phyloP scores from a whole-genome alignment of 1,284 basidiomycete species.

The Neonothopanus nambi region DNA sequence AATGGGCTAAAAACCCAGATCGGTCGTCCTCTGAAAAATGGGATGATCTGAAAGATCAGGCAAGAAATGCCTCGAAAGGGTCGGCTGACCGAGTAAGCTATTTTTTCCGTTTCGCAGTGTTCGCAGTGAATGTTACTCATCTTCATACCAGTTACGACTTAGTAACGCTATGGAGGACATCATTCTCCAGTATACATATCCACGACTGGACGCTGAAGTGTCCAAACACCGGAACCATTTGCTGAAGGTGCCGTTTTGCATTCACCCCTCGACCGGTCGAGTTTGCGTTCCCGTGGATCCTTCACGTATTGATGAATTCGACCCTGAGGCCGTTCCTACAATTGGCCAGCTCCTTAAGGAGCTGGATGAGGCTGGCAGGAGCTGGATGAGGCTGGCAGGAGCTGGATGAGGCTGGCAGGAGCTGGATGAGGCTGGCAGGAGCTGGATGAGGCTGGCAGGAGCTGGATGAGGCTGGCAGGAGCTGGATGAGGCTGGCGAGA shows the following conservation, averaged over 20 bases:
- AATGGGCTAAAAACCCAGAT: slow-evolving; percentile 64
- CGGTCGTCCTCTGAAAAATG: slow-evolving; percentile 71
- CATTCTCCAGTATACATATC: slow-evolving; percentile 94
- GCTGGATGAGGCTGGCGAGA: slow-evolving; percentile 53
- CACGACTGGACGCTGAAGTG: slow-evolving; percentile 95
- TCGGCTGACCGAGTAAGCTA: slow-evolving; percentile 26
- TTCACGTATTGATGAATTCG: slow-evolving; percentile 75
- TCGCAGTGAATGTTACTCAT: background rate
- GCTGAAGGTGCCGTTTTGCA: slow-evolving; percentile 95
- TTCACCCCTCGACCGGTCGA: slow-evolving; percentile 95
- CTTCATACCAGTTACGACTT: background rate
- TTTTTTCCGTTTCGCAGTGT: background rate
- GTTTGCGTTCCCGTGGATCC: slow-evolving; percentile 95
- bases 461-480: too few relatives aligned
- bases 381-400: too few relatives aligned
- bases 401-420: too few relatives aligned
- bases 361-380: too few relatives aligned
- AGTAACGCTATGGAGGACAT: slow-evolving; percentile 83
- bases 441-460: too few relatives aligned
- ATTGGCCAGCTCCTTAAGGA: slow-evolving; percentile 82
- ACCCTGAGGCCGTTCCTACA: slow-evolving; percentile 86
- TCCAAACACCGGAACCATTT: slow-evolving; percentile 98
- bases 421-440: too few relatives aligned
- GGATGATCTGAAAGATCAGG: slow-evolving; percentile 58
- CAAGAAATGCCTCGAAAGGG: slow-evolving; percentile 32